Evolutionary conservation across 108 stramenopile species (phyloP).

Genomic region (Conticribra guillardii): DNA sequence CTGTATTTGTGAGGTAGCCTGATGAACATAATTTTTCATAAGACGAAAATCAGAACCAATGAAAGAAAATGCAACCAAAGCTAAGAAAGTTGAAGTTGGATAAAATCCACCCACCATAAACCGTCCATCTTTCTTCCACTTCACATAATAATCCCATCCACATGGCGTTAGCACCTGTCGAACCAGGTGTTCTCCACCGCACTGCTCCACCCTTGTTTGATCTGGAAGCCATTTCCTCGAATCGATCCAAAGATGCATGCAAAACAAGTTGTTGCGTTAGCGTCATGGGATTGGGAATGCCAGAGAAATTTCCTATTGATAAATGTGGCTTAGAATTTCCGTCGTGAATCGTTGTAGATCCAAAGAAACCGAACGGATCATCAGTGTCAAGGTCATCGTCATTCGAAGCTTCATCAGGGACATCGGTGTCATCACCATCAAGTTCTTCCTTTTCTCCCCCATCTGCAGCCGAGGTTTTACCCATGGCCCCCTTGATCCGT

Average conservation of each 20-base stretch:
- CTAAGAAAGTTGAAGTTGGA: too few species aligned
- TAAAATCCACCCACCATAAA: constrained; percentile 54
- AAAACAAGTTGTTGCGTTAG: constrained; percentile 51
- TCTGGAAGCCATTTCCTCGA: constrained; percentile 43
- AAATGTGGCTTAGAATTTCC: neutral
- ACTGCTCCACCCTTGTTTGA: constrained; percentile 16
- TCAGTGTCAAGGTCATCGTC: constrained; percentile 15
- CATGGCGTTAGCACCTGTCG: constrained; percentile 43
- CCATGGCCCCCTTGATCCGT: constrained; percentile 19
- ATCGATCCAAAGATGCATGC: constrained; percentile 52
- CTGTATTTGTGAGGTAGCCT: constrained; percentile 51
- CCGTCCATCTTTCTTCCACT: constrained; percentile 43
- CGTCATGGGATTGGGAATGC: constrained; percentile 23
- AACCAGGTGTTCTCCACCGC: constrained; percentile 47
- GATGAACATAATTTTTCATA: neutral
- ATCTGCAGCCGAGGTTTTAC: neutral
- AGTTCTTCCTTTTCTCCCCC: neutral
- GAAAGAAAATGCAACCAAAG: constrained; percentile 2
- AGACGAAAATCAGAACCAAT: neutral
- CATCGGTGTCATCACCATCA: constrained; percentile 5
- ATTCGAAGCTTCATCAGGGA: neutral
- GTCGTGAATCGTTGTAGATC: neutral
- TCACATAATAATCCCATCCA: constrained; percentile 48
- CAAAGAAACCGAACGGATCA: constrained; percentile 43
- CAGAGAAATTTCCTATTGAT: neutral